Conservation (phyloP, 495 filamentous ascomycete genomes). For the Trichoderma orchidacearum region DNA sequence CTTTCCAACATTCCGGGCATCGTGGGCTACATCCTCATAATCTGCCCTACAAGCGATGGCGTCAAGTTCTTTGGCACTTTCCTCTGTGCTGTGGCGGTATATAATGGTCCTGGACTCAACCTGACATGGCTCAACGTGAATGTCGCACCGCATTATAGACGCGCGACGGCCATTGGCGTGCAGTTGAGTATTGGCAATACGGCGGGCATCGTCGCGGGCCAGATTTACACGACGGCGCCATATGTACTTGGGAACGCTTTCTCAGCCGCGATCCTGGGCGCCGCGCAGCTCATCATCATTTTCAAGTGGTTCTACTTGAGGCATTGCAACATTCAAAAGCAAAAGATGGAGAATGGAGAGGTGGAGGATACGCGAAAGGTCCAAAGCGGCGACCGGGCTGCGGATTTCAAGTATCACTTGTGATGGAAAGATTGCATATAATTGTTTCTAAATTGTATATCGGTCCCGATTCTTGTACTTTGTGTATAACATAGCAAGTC, state of each 20-base stretch:
- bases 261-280: slow-evolving; percentile 27
- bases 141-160: slow-evolving; percentile 41
- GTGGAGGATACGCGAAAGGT: slow-evolving; percentile 27
- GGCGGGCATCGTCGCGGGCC: slow-evolving; percentile 38
- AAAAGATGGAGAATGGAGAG: slow-evolving; percentile 24
- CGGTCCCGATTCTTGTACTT: no score
- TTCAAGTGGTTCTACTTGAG: slow-evolving; percentile 27
- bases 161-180: slow-evolving; percentile 40
- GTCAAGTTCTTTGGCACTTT: slow-evolving; percentile 45
- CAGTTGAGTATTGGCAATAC: slow-evolving; percentile 43
- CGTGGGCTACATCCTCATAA: slow-evolving; percentile 36
- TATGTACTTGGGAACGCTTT: slow-evolving; percentile 38
- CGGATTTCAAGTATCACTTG: slow-evolving; percentile 37
- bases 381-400: slow-evolving; percentile 29
- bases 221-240: slow-evolving; percentile 36
- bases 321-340: slow-evolving; percentile 26
- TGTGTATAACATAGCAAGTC: no score
- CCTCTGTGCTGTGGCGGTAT: slow-evolving; percentile 37
- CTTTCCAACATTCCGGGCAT: slow-evolving; percentile 31
- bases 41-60: slow-evolving; percentile 14
- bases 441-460: no score
- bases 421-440: no score
- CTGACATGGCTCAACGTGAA: slow-evolving; percentile 45
- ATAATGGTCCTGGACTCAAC: slow-evolving; percentile 35
- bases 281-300: slow-evolving; percentile 23